phyloP scores from a whole-genome alignment of 495 filamentous ascomycete species.

The Aspergillus avenaceus region DNA sequence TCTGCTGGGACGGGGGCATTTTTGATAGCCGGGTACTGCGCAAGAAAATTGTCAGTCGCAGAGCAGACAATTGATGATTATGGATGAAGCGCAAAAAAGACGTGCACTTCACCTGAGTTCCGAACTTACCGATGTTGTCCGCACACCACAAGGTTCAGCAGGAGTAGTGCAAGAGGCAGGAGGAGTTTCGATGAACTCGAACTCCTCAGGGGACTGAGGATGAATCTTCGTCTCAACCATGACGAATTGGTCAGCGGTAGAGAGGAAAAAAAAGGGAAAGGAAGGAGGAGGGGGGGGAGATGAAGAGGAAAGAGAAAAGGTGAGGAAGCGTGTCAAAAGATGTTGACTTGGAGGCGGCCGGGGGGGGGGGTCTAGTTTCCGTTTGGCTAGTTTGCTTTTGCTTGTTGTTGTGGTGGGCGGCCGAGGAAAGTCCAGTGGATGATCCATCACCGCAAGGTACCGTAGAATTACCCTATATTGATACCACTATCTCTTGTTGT shows the following conservation, averaged over 20 bases:
- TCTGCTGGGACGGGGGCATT: slow-evolving; percentile 62
- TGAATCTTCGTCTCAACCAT: slow-evolving; percentile 43
- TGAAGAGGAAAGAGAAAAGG: slow-evolving; percentile 24
- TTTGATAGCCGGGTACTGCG: slow-evolving; percentile 57
- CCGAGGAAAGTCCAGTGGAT: background rate
- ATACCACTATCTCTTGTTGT: no score
- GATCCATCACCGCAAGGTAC: no score
- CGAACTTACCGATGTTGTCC: slow-evolving; percentile 51
- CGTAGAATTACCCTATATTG: no score
- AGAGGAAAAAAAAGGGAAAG: slow-evolving; percentile 2
- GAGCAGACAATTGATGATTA: background rate
- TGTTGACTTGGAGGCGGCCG: background rate
- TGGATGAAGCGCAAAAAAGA: background rate
- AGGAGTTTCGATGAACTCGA: slow-evolving; percentile 66
- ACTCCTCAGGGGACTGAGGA: slow-evolving; percentile 56
- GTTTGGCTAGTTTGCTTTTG: slow-evolving; percentile 1
- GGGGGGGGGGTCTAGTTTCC: background rate
- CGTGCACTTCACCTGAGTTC: background rate
- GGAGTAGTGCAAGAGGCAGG: slow-evolving; percentile 45
- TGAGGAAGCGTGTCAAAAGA: slow-evolving; percentile 8
- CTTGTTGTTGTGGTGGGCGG: background rate
- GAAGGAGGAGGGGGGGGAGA: slow-evolving; percentile 4
- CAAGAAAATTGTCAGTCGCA: background rate
- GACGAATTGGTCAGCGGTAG: slow-evolving; percentile 16
- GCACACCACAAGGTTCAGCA: slow-evolving; percentile 50